These are phyloP conservation scores for Xanthoceras sorbifolium DNA, from an alignment of 345 rosid genomes.

Conservation along the genomic window DNA sequence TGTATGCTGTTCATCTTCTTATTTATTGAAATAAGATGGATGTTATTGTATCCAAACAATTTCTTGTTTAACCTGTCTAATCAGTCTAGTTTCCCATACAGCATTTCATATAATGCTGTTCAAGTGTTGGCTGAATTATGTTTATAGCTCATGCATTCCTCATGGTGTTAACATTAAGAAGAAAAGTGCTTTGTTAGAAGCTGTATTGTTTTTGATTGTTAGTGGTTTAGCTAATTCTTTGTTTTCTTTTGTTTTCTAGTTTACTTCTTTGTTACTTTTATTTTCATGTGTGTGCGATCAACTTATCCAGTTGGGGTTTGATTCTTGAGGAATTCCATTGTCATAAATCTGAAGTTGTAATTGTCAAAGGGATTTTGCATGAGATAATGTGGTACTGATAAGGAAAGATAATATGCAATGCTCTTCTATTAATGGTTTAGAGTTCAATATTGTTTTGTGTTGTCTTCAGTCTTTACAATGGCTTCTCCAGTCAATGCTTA, in stretches of 20 bases:
- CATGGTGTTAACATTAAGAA: neutral
- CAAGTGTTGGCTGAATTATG: neutral
- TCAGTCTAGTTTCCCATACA: neutral
- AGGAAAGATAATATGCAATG: neutral
- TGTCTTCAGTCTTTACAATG: neutral
- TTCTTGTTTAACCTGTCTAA: neutral
- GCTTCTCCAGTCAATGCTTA: neutral
- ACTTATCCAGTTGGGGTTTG: neutral
- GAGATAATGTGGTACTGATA: neutral
- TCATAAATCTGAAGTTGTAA: neutral
- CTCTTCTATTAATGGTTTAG: neutral
- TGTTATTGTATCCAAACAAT: neutral
- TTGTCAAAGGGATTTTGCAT: neutral
- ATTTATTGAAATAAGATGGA: neutral
- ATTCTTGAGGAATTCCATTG: neutral
- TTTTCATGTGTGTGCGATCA: neutral
- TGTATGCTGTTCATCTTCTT: neutral
- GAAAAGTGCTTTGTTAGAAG: neutral
- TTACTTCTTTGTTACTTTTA: neutral
- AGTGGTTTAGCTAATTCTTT: neutral
- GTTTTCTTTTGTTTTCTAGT: neutral
- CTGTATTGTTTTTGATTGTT: neutral
- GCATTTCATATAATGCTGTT: neutral
- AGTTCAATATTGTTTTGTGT: neutral
- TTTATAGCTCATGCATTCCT: neutral